phyloP scores from a whole-genome alignment of 2,329 filamentous ascomycete species.

The Talaromyces atroroseus region DNA sequence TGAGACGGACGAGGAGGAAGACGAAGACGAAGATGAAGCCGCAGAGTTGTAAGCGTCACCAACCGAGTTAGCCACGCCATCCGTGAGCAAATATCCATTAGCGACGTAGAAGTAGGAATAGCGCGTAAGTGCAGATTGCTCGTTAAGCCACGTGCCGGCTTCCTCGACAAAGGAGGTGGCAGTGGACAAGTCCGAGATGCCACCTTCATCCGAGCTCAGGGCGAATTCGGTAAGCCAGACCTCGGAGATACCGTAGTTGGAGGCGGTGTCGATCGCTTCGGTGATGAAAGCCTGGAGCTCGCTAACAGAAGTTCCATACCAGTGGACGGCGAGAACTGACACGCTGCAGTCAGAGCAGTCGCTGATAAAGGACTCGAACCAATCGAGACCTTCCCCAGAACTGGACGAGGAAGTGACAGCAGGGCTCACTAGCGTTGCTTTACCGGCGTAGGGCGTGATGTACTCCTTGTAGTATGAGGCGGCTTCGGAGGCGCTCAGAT shows the following conservation, averaged over 20 bases:
- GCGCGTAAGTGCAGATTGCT: conserved; percentile 30
- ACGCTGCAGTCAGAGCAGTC: conserved; percentile 33
- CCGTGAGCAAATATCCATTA: conserved; percentile 26
- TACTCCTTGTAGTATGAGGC: conserved; percentile 31
- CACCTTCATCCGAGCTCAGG: conserved; percentile 21
- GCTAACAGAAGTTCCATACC: conserved; percentile 30
- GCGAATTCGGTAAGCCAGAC: conserved; percentile 46
- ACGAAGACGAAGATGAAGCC: background rate
- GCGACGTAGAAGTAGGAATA: conserved; percentile 41
- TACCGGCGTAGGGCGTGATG: conserved; percentile 32
- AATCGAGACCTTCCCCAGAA: conserved; percentile 33
- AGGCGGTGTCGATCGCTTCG: conserved; percentile 31
- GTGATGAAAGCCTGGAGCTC: conserved; percentile 19
- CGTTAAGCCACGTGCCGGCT: conserved; percentile 37
- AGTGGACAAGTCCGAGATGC: conserved; percentile 18
- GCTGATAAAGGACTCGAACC: conserved; percentile 37
- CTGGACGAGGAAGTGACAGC: conserved; percentile 39
- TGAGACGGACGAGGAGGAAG: background rate
- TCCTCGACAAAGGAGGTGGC: conserved; percentile 32
- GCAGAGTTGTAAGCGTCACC: conserved; percentile 25
- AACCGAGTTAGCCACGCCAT: conserved; percentile 22
- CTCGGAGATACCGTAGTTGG: conserved; percentile 28
- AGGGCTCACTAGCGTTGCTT: conserved; percentile 39
- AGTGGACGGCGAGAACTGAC: conserved; percentile 42
- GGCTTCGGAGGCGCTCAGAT: conserved; percentile 33